Percentiles rank a stretch among this genome's conserved stretches.
These are phyloP conservation scores for Peronosclerospora sorghi DNA, from an alignment of 352 stramenopile genomes.

Conservation along the genomic window DNA sequence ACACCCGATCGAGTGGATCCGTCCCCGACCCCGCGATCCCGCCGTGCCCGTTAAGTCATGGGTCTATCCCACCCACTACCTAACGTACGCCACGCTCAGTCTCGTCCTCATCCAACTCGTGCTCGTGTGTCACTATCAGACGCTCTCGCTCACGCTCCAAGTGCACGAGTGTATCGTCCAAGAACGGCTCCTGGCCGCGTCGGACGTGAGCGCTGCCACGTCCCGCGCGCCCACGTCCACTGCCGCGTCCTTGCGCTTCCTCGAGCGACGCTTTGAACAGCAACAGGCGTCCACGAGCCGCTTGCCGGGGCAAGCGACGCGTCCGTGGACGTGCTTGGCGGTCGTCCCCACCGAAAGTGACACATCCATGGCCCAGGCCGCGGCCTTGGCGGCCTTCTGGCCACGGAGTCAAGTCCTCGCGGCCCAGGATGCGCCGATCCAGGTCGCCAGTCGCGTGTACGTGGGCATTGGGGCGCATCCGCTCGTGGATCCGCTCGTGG, in stretches of 20 bases:
- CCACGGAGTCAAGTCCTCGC: constrained; percentile 41
- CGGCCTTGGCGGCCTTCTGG: constrained; percentile 42
- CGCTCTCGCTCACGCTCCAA: constrained; percentile 32
- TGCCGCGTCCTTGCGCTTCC: constrained; percentile 24
- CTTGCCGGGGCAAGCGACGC: constrained; percentile 24
- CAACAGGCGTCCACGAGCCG: constrained; percentile 20
- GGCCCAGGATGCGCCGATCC: constrained; percentile 7
- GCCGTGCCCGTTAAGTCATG: constrained; percentile 39
- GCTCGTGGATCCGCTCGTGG: no score
- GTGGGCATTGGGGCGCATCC: constrained; percentile 26
- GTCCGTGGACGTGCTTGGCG: constrained; percentile 52
- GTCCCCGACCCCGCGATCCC: constrained; percentile 14
- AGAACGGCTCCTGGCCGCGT: constrained; percentile 33
- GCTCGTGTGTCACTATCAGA: constrained; percentile 40
- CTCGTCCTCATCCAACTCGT: constrained; percentile 36
- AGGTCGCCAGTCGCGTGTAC: constrained; percentile 37
- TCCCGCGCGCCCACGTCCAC: neutral
- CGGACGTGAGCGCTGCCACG: constrained; percentile 13
- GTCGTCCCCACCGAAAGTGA: constrained; percentile 31
- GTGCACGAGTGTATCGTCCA: constrained; percentile 62
- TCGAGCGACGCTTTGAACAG: constrained; percentile 61
- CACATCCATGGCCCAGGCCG: constrained; percentile 17
- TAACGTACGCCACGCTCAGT: constrained; percentile 43
- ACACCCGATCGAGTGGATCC: no score
- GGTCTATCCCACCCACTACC: constrained; percentile 54